These are phyloP conservation scores for Colletotrichum musae DNA, from an alignment of 2,329 filamentous ascomycete species.

Conservation along the genomic window DNA sequence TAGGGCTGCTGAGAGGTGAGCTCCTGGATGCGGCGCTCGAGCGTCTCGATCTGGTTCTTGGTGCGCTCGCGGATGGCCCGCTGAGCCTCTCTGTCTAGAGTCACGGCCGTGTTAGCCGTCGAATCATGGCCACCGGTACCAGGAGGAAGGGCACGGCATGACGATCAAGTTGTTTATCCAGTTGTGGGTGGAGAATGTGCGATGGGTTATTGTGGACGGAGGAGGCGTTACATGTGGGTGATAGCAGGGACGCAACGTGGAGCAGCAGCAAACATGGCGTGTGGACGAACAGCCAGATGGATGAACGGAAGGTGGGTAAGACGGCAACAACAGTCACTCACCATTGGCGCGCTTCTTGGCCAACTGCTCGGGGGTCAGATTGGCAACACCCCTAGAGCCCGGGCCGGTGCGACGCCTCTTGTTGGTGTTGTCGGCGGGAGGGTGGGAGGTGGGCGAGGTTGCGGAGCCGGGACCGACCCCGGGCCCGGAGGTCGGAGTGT, in stretches of 20 bases:
- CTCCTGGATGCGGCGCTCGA: constrained; percentile 81
- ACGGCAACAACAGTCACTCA: constrained; percentile 49
- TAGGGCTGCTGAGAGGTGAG: constrained; percentile 86
- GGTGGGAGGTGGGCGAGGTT: constrained; percentile 30
- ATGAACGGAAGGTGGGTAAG: not conserved
- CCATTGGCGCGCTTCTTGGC: constrained; percentile 76
- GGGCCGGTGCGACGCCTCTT: constrained; percentile 64
- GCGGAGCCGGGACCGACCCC: constrained; percentile 15
- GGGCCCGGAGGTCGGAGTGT: constrained; percentile 2
- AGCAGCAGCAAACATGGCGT: constrained; percentile 46
- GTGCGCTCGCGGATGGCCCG: constrained; percentile 87
- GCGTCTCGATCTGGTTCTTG: constrained; percentile 81
- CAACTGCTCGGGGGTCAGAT: constrained; percentile 81
- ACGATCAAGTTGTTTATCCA: constrained; percentile 14
- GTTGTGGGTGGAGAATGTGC: not conserved
- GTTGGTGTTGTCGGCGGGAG: constrained; percentile 38
- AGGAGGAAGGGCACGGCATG: not conserved
- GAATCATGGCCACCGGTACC: not conserved
- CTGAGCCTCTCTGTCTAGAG: constrained; percentile 84
- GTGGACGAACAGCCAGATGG: not conserved
- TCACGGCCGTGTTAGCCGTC: constrained; percentile 18
- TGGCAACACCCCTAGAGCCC: constrained; percentile 67
- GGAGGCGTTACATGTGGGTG: not conserved
- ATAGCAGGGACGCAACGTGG: constrained; percentile 2
- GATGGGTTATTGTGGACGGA: constrained; percentile 2